phyloP scores from a whole-genome alignment of 2,329 filamentous ascomycete genomes.

The Paraconiothyrium brasiliense region DNA sequence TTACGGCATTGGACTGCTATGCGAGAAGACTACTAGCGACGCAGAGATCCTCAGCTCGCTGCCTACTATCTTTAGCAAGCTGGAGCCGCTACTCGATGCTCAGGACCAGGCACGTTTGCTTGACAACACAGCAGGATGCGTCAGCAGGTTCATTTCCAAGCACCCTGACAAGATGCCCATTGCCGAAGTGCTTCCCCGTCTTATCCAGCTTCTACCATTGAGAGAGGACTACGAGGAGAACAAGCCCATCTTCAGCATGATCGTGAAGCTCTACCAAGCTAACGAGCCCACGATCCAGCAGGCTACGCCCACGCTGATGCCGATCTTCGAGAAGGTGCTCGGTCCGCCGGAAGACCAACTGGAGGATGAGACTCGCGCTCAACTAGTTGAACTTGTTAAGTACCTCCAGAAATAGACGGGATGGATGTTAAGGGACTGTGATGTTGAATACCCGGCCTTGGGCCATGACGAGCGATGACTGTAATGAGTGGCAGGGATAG shows the following conservation, averaged over 20 bases:
- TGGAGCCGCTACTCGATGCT: conserved; percentile 84
- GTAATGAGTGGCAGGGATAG: conserved; percentile 3
- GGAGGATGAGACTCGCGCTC: conserved; percentile 72
- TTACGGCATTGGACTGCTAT: conserved; percentile 86
- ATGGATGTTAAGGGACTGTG: conserved; percentile 34
- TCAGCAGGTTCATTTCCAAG: conserved; percentile 90
- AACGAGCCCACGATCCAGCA: conserved; percentile 74
- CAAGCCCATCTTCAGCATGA: conserved; percentile 89
- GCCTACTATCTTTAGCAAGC: conserved; percentile 79
- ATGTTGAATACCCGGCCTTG: conserved; percentile 22
- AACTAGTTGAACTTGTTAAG: conserved; percentile 71
- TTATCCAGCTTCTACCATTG: conserved; percentile 82
- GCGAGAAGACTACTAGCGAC: conserved; percentile 79
- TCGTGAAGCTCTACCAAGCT: conserved; percentile 82
- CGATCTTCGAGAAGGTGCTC: conserved; percentile 77
- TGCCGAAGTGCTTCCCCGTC: conserved; percentile 79
- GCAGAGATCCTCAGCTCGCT: conserved; percentile 79
- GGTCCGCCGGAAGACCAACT: conserved; percentile 78
- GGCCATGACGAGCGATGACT: conserved; percentile 19
- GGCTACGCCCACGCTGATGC: conserved; percentile 74
- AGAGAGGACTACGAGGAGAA: conserved; percentile 98
- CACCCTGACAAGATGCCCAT: conserved; percentile 86
- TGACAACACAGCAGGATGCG: conserved; percentile 92
- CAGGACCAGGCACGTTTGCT: conserved; percentile 82
- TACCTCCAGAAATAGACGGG: conserved; percentile 54